Evolutionary conservation across 2,329 filamentous ascomycete genomes (phyloP), one percentile per base, ranked within the genome.

Genomic region (Talaromyces sp.): DNA sequence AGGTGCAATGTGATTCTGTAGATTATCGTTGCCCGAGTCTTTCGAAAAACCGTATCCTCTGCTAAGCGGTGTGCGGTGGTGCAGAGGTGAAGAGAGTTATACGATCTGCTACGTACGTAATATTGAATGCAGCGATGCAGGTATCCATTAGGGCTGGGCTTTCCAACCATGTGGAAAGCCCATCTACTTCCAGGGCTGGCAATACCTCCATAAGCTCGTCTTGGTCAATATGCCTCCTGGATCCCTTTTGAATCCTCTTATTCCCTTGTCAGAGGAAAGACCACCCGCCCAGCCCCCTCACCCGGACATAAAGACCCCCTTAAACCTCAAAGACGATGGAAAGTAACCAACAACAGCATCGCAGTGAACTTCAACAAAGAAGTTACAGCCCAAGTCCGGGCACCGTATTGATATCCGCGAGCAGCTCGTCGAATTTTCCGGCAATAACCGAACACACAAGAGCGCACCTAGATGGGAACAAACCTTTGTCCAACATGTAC

Each of bases 81-180:
- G 17, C 27, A 33, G 56, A 45, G 22, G 5, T 31, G 37, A 59
- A 27, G 56, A 39, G 22, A 22, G 10, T 45, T 45, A 41, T 43
- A 45, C n/a, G 39, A 10, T 43, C 37, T 59, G 56, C 37, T 59
- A 59, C 43, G 33, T 59, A 62, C 35, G 58, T 61, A 65, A 52
- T 43, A 52, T 33, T 56, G 63, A 65, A 59, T 64, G 62, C 54
- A 64, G 41, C 15, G 15, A 64, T 64, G 63, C 63, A 65, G 59
- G 58, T 65, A 22, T 58, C 63, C 59, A 57, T 64, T 39, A 63
- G 61, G 50, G 61, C 61, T 57, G 47, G 41, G 52, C 61, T 63
- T 35, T 37, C 19, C 35, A 47, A 27, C 41, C 15, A 62, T 58
- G 52, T 62, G 59, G 41, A 58, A 43, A 37, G 52, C n/a, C 54